Evolutionary conservation across 179 eudicot genomes (phyloP).

Genomic region (Amaranthus tricolor): DNA sequence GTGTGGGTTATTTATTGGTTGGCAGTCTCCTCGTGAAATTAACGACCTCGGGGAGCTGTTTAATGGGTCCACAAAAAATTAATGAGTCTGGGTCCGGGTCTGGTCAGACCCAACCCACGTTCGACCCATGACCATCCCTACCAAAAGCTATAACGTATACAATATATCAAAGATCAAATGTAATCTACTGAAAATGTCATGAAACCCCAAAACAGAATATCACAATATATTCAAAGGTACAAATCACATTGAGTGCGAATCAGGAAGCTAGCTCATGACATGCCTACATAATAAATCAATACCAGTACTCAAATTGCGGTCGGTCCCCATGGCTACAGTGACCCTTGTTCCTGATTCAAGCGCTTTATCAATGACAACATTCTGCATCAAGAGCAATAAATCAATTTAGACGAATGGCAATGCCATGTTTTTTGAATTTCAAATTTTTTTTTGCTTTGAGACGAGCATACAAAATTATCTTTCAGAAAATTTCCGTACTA

Average conservation of each 20-base stretch:
- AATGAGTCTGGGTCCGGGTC: too few species aligned
- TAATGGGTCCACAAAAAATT: too few species aligned
- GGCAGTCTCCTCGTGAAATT: too few species aligned
- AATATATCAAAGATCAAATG: background rate
- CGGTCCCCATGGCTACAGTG: constrained; percentile 86
- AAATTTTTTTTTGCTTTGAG: background rate
- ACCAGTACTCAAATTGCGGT: constrained; percentile 71
- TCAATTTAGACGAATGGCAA: constrained; percentile 5
- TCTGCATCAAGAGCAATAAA: constrained; percentile 47
- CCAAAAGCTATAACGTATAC: background rate
- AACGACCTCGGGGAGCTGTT: too few species aligned
- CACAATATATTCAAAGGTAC: background rate
- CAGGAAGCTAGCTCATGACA: background rate
- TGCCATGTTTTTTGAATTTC: background rate
- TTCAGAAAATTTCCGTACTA: background rate
- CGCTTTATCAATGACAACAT: constrained; percentile 65
- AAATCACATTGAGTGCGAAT: background rate
- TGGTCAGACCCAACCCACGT: too few species aligned
- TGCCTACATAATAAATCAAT: constrained; percentile 14
- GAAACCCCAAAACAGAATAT: background rate
- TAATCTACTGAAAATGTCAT: too few species aligned
- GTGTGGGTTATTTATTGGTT: too few species aligned
- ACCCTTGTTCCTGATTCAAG: constrained; percentile 84
- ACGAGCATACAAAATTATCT: background rate
- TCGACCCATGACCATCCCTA: too few species aligned